Conservation (phyloP, 1,139 yeast genomes). For the Geotrichum phurueaensis region DNA sequence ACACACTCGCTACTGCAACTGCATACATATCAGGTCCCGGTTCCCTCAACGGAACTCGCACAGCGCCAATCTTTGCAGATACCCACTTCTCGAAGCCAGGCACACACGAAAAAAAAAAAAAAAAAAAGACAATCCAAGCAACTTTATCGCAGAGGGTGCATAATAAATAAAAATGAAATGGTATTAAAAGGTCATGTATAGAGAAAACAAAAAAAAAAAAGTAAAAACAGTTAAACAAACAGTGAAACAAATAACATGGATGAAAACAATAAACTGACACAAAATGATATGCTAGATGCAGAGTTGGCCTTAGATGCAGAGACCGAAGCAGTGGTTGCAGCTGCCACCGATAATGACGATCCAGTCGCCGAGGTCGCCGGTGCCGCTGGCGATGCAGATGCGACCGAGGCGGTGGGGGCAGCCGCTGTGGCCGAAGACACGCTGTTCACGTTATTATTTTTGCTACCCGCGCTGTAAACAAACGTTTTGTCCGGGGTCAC, state of each 20-base stretch:
- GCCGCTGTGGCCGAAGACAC: neutral
- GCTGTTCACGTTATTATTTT: neutral
- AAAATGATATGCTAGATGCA: neutral
- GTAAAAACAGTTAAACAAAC: neutral
- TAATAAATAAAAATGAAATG: neutral
- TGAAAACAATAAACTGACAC: neutral
- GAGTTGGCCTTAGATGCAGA: neutral
- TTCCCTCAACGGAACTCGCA: too few species aligned
- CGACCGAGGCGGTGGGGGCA: neutral
- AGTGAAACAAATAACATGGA: neutral
- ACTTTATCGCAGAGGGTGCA: neutral
- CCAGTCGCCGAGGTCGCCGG: neutral
- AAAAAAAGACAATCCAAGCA: neutral
- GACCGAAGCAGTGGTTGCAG: neutral
- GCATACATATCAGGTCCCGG: too few species aligned
- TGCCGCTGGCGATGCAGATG: neutral
- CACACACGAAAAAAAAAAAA: too few species aligned
- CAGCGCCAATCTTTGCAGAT: too few species aligned
- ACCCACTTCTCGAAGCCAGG: too few species aligned
- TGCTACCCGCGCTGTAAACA: slow-evolving; percentile 4
- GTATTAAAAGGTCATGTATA: neutral
- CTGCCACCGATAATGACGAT: neutral
- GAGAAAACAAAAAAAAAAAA: neutral
- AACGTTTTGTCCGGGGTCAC: slow-evolving; percentile 25
- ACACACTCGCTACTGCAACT: too few species aligned